These are phyloP conservation scores for Colletotrichum chlorophyti DNA, from an alignment of 2,329 filamentous ascomycete genomes.

Conservation along the genomic window DNA sequence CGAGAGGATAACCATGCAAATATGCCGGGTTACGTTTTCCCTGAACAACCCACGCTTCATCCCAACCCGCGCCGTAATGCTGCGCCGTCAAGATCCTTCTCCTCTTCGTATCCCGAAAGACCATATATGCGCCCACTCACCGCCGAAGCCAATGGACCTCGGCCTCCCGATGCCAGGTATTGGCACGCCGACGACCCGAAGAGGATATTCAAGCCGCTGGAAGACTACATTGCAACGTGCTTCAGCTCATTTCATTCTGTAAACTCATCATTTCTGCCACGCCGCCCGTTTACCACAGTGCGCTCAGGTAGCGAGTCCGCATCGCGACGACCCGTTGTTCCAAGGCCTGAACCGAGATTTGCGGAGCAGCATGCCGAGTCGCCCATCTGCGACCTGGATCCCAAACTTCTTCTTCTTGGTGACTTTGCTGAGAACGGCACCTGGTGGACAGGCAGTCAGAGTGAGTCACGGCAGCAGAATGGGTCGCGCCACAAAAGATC, in stretches of 20 bases:
- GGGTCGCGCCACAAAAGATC: conserved; percentile 37
- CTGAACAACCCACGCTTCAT: conserved; percentile 45
- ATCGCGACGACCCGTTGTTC: conserved; percentile 40
- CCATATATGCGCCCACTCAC: conserved; percentile 34
- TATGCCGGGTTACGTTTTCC: conserved; percentile 38
- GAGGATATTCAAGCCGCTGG: conserved; percentile 75
- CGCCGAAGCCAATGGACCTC: conserved; percentile 15
- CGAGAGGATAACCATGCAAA: conserved; percentile 19
- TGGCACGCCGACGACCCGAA: conserved; percentile 48
- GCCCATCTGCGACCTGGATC: conserved; percentile 69
- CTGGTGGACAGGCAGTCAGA: conserved; percentile 77
- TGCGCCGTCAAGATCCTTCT: conserved; percentile 45
- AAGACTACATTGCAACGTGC: conserved; percentile 76
- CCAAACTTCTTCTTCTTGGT: conserved; percentile 76
- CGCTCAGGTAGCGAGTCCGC: conserved; percentile 34
- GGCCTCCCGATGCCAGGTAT: conserved; percentile 20
- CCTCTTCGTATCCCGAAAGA: conserved; percentile 52
- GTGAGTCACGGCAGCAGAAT: no score
- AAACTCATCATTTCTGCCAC: conserved; percentile 76
- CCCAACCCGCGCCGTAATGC: conserved; percentile 37
- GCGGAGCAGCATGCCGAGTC: conserved; percentile 46
- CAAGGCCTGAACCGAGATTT: conserved; percentile 39
- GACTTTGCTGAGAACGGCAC: conserved; percentile 81
- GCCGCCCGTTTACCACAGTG: conserved; percentile 17
- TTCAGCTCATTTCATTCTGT: conserved; percentile 75